Base-by-base conservation (phyloP, 805 yeast genomes). In the Cyberlindnera samutprakarnensis region DNA sequence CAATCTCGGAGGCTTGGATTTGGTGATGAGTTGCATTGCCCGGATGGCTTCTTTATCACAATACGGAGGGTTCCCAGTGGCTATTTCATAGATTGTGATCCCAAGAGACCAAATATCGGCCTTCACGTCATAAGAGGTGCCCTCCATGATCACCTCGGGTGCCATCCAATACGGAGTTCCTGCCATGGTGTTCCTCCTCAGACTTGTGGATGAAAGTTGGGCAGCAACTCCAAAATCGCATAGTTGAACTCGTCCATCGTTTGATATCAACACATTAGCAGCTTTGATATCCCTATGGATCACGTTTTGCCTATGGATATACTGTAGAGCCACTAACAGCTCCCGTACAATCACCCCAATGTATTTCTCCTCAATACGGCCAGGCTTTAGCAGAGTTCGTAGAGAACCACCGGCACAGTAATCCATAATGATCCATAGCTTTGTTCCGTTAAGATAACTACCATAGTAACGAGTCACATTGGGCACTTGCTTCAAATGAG, bases 151-250 rank as follows among this genome's bases (percentile, higher is more conserved):
- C 20, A 90, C 98, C 56, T 90, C 98, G 0, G 98, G 98, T 0
- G 98, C 96, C 98, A 92, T 92, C 98, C 98, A 92, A 53, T 87
- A 92, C 0, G 94, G 94, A 1, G 94, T 83, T 7, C 94, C 94
- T 0, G 95, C 97, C 75, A 94, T 87, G 1, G 98, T 92, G 22
- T 90, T 83, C 46, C 98, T 68, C 53, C 87, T 85, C 28, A 78
- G 55, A 14, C 77, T 74, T 23, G 78, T 70, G 23, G 88, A 69
- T 3, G 94, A 75, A 27, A 88, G 63, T 53, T 86, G 90, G 2
- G 96, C 96, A 1, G 99, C 98, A 15, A 94, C 98, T 20, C 99
- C 99, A 59, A 92, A 92, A 57, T 92, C 99, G 66, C 97, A 90
- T 27, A 92, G 68, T 50, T 84, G 85, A 5, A 94, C 94, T 32